These are phyloP conservation scores for Coccomyxa subellipsoidea DNA, from an alignment of 163 green algal genomes.

Conservation along the genomic window DNA sequence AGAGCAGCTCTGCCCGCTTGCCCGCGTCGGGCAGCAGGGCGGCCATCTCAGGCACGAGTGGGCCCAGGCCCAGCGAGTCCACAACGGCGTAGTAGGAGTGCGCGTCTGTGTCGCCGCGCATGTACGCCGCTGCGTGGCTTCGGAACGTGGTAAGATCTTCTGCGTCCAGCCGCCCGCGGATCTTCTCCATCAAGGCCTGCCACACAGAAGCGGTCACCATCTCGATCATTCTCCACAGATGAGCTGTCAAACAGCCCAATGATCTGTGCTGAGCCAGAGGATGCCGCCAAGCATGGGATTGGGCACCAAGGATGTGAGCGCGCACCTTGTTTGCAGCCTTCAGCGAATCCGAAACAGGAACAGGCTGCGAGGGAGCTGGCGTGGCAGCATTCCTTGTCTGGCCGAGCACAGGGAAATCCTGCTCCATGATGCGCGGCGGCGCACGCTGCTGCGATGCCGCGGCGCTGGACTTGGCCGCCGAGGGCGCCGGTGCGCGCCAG, in stretches of 20 bases:
- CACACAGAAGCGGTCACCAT: too few relatives aligned
- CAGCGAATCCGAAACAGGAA: slow-evolving; percentile 51
- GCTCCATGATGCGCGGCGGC: slow-evolving; percentile 11
- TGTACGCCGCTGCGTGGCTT: slow-evolving; percentile 35
- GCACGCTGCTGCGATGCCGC: neutral
- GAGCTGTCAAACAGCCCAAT: too few relatives aligned
- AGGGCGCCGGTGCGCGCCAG: slow-evolving; percentile 15
- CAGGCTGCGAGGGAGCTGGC: neutral
- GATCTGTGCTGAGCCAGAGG: too few relatives aligned
- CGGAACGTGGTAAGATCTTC: slow-evolving; percentile 31
- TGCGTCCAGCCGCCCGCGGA: slow-evolving; percentile 40
- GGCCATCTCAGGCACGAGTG: slow-evolving; percentile 64
- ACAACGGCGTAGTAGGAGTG: slow-evolving; percentile 39
- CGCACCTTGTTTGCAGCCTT: slow-evolving; percentile 60
- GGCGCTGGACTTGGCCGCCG: neutral
- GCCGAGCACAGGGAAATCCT: slow-evolving; percentile 32
- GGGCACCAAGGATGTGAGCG: neutral
- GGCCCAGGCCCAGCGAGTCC: slow-evolving; percentile 30
- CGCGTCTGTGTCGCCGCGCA: slow-evolving; percentile 33
- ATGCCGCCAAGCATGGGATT: too few relatives aligned
- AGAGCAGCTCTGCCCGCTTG: slow-evolving; percentile 21
- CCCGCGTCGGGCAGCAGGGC: slow-evolving; percentile 55
- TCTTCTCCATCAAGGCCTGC: slow-evolving; percentile 53
- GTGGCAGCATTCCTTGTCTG: neutral
- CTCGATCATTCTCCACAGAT: too few relatives aligned